Evolutionary conservation across 768 basidiomycete genomes (phyloP), one percentile per base, ranked within the genome.

Genomic region (Boletus sp.): DNA sequence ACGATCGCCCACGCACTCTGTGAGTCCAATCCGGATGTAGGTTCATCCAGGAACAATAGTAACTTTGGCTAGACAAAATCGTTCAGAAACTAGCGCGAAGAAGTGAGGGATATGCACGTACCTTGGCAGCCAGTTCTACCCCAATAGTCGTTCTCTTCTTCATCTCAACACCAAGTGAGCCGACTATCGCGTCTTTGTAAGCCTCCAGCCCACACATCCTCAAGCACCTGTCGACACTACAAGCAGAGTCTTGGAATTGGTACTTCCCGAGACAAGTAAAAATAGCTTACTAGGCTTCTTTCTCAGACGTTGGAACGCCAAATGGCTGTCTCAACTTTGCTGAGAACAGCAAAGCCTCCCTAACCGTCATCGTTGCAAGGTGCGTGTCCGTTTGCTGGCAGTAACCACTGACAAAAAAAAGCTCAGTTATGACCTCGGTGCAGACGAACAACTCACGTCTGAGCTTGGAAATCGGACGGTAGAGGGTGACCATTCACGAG

Each of bases 361-460:
- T 79, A 7, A 94, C 91, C 3, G 90, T 92, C 24, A 84, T 76
- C 6, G 85, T 85, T 29, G 81, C 80, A 17, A 89, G 79, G 71
- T 94, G 92, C 0, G 86, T 88, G 63, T 93, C 91, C 74, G 83
- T 83, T 68, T 96, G 94, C 66, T 95, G 92, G 56, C 87, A 90
- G 65, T 93, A 95, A 0, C 90, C 92, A 47, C 85, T 88, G 30
- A 52, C 18, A 6, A 33, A 47, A 12, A 20, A n/a, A 24, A 18
- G 5, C 1, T 47, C 12, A 30, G 9, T 30, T 17, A 48, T 15
- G 10, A 32, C 24, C 14, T 24, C 11, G 1, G 0, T 24, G 17
- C 11, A 32, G n/a, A 3, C 8, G 15, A 24, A 7, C 7, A 0
- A 55, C 68, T 20, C 46, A 70, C 82, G 84, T 85, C 71, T 84